A percentile compares a stretch with the other conserved stretches of the same genome.
These are phyloP conservation scores for Quercus cerris DNA, from an alignment of 306 rosid genomes.

Conservation along the genomic window DNA sequence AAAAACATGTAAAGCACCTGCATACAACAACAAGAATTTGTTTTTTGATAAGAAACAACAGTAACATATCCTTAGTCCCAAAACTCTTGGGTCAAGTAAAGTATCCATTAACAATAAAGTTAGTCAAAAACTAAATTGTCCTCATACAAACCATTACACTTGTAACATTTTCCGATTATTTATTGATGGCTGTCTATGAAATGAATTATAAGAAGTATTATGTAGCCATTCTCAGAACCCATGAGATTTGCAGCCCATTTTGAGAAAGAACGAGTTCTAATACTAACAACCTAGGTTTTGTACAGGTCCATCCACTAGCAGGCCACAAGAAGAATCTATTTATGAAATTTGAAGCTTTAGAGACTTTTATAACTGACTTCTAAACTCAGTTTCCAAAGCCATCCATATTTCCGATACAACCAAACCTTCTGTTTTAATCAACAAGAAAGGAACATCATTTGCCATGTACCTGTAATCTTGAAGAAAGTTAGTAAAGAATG, in stretches of 20 bases:
- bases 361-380: neutral
- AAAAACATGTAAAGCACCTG: neutral
- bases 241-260: neutral
- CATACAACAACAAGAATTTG: neutral
- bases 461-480: neutral
- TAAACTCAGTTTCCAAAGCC: neutral
- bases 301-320: neutral
- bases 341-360: neutral
- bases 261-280: too few relatives aligned
- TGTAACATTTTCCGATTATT: neutral
- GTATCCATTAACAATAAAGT: too few relatives aligned
- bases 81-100: too few relatives aligned
- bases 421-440: neutral
- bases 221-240: neutral
- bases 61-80: too few relatives aligned
- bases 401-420: neutral
- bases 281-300: neutral
- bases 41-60: too few relatives aligned
- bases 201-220: neutral
- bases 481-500: neutral
- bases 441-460: slow-evolving; percentile 1
- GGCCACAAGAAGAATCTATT: neutral
- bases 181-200: neutral
- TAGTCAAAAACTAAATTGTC: neutral
- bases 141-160: neutral